Evolutionary conservation across 2,329 filamentous ascomycete species (phyloP).

Genomic region (Aspergillus eucalypticola): DNA sequence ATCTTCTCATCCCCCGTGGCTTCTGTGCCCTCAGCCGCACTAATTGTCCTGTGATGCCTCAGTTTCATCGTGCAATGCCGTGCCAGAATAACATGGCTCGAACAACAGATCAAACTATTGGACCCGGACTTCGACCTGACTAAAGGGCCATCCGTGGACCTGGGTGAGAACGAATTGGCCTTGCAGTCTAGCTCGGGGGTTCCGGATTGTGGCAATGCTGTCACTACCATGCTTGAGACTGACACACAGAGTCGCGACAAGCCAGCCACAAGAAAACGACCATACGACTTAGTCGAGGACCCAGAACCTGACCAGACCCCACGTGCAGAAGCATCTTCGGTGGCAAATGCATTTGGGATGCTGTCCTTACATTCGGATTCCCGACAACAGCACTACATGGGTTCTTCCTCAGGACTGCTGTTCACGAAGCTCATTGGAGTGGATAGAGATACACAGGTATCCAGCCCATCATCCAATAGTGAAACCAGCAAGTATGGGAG

Average conservation of each 20-base stretch:
- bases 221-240: not conserved
- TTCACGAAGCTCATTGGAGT: slow-evolving; percentile 33
- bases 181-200: not conserved
- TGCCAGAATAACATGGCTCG: slow-evolving; percentile 38
- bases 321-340: slow-evolving; percentile 29
- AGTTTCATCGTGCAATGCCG: slow-evolving; percentile 27
- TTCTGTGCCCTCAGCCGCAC: not conserved
- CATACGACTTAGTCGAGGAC: slow-evolving; percentile 20
- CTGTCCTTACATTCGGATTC: slow-evolving; percentile 42
- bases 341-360: slow-evolving; percentile 40
- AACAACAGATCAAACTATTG: slow-evolving; percentile 30
- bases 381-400: slow-evolving; percentile 41
- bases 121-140: slow-evolving; percentile 34
- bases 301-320: slow-evolving; percentile 18
- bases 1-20: not conserved
- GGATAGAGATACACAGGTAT: slow-evolving; percentile 3
- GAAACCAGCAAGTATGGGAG: not conserved
- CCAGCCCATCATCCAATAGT: not conserved
- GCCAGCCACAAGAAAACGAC: slow-evolving; percentile 11
- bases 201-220: not conserved
- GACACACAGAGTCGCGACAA: not conserved
- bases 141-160: slow-evolving; percentile 29
- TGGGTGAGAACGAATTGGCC: slow-evolving; percentile 10
- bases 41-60: not conserved
- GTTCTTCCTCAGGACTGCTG: slow-evolving; percentile 40